Evolutionary conservation across 768 basidiomycete species (phyloP).

Genomic region (Amanita phalloides): DNA sequence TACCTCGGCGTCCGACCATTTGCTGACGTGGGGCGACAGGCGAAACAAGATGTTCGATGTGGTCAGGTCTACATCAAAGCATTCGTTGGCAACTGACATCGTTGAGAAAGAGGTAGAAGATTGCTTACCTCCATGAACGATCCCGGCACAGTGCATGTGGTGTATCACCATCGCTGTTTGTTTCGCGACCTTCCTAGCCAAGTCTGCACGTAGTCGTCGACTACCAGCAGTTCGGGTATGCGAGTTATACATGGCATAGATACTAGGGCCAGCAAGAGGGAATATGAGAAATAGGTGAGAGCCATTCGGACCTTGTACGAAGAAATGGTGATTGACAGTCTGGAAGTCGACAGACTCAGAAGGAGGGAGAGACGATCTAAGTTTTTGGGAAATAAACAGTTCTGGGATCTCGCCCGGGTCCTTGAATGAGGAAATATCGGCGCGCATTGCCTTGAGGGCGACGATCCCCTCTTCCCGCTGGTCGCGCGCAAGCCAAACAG

Average conservation of each 20-base stretch:
- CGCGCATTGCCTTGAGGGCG: constrained; percentile 7
- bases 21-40: constrained; percentile 12
- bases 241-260: constrained; percentile 16
- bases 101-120: constrained; percentile 8
- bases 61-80: constrained; percentile 21
- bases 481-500: constrained; percentile 24
- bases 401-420: background rate
- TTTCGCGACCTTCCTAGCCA: constrained; percentile 24
- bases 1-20: constrained; percentile 22
- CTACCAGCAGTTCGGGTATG: constrained; percentile 19
- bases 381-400: constrained; percentile 15
- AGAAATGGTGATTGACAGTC: constrained; percentile 31
- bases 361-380: constrained; percentile 18
- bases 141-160: constrained; percentile 20
- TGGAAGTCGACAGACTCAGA: constrained; percentile 16
- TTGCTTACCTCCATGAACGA: constrained; percentile 9
- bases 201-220: constrained; percentile 20
- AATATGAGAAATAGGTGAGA: constrained; percentile 37
- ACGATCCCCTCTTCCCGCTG: constrained; percentile 13
- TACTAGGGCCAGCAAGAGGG: constrained; percentile 28
- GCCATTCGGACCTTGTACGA: constrained; percentile 37
- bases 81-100: background rate
- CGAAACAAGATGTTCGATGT: constrained; percentile 27
- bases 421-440: background rate
- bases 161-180: constrained; percentile 16